Evolutionary conservation across 108 stramenopile genomes (phyloP).

Genomic region (Cyclotella baltica): DNA sequence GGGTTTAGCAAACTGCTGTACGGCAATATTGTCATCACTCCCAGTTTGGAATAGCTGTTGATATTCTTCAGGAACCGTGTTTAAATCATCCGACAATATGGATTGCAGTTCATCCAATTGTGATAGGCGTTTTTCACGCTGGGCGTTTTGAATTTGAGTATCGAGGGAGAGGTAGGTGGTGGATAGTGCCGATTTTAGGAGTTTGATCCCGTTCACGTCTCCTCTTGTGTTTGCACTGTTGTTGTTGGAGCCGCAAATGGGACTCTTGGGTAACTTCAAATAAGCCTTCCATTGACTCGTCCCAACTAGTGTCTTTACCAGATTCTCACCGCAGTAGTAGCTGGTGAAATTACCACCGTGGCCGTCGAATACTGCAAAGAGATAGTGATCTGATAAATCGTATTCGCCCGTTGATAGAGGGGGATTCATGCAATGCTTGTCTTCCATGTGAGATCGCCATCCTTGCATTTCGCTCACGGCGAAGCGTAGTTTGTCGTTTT

Average conservation of each 20-base stretch:
- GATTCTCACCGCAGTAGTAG: conserved; percentile 66
- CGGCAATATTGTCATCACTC: conserved; percentile 22
- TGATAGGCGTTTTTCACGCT: conserved; percentile 22
- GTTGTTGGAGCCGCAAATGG: background rate
- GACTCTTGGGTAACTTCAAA: conserved; percentile 37
- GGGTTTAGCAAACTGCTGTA: conserved; percentile 30
- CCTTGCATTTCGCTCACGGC: conserved; percentile 84
- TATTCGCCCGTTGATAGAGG: conserved; percentile 15
- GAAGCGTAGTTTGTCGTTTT: conserved; percentile 34
- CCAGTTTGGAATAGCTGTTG: conserved; percentile 36
- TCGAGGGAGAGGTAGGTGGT: conserved; percentile 82
- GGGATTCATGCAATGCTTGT: conserved; percentile 64
- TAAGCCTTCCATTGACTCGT: conserved; percentile 64
- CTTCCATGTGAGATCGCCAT: conserved; percentile 88
- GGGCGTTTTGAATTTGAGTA: conserved; percentile 26
- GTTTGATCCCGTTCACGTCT: conserved; percentile 60
- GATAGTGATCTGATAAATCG: conserved; percentile 57
- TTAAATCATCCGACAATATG: conserved; percentile 7
- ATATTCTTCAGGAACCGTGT: background rate
- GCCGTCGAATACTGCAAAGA: conserved; percentile 92
- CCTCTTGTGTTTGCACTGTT: conserved; percentile 16
- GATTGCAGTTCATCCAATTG: conserved; percentile 35
- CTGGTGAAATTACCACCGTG: conserved; percentile 91
- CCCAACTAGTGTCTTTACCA: conserved; percentile 62
- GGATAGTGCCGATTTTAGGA: conserved; percentile 65